A percentile compares a stretch with the other conserved stretches of the same genome.
phyloP scores from a whole-genome alignment of 2,329 filamentous ascomycete genomes.

The Fusarium aywerte region DNA sequence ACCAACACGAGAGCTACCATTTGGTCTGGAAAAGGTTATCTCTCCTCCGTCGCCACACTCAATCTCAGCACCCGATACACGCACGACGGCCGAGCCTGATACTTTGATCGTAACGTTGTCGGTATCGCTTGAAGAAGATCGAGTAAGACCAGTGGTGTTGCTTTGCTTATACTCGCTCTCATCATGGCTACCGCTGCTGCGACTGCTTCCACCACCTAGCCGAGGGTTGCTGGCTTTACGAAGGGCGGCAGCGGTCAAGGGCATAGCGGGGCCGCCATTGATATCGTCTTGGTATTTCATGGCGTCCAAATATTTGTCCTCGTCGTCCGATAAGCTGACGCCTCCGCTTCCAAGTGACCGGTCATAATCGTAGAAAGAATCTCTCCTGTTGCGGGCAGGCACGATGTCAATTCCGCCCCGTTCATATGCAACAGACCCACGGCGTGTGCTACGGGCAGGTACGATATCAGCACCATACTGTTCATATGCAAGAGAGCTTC shows the following conservation, averaged over 20 bases:
- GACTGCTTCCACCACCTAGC: slow-evolving; percentile 62
- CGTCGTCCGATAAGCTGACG: slow-evolving; percentile 49
- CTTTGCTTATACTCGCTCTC: slow-evolving; percentile 72
- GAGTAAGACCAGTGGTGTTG: slow-evolving; percentile 69
- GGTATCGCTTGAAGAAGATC: slow-evolving; percentile 61
- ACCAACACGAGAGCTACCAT: slow-evolving; percentile 52
- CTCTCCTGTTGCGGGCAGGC: slow-evolving; percentile 47
- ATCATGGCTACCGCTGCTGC: slow-evolving; percentile 68
- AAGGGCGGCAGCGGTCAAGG: slow-evolving; percentile 67
- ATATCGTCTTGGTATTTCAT: slow-evolving; percentile 65
- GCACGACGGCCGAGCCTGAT: slow-evolving; percentile 65
- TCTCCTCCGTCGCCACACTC: slow-evolving; percentile 68
- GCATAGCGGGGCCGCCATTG: slow-evolving; percentile 56
- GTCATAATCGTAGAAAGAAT: slow-evolving; percentile 56
- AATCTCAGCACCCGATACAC: slow-evolving; percentile 67
- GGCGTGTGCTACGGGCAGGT: slow-evolving; percentile 46
- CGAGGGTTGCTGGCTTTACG: slow-evolving; percentile 59
- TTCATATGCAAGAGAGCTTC: slow-evolving; percentile 54
- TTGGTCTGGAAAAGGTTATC: slow-evolving; percentile 62
- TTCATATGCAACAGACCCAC: slow-evolving; percentile 53
- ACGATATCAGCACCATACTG: slow-evolving; percentile 53
- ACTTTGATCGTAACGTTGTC: slow-evolving; percentile 72
- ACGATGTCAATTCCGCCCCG: slow-evolving; percentile 53
- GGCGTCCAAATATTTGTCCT: slow-evolving; percentile 54
- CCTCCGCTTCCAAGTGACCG: slow-evolving; percentile 50